Evolutionary conservation across 805 yeast genomes (phyloP).

Genomic region (Lipomyces lipofer): DNA sequence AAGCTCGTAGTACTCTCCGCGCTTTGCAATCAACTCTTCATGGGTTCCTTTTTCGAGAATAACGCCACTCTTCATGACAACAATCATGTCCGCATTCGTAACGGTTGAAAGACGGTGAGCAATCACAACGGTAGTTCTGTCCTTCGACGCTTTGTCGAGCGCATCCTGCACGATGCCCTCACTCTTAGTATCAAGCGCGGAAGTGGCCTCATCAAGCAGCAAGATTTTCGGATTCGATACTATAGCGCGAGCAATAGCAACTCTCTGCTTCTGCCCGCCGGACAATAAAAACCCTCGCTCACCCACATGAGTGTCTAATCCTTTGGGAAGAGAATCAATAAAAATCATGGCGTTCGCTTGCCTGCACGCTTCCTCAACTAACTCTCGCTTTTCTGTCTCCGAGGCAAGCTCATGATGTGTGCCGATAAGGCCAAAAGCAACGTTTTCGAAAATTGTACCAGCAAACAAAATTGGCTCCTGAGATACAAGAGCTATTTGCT

Average conservation of each 20-base stretch:
- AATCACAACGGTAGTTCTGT: constrained; percentile 50
- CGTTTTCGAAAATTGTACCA: constrained; percentile 76
- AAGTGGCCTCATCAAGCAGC: constrained; percentile 65
- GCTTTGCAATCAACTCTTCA: constrained; percentile 34
- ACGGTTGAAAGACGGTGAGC: constrained; percentile 56
- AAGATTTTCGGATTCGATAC: constrained; percentile 57
- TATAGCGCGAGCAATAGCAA: constrained; percentile 62
- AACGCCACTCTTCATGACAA: constrained; percentile 48
- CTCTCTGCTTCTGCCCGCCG: constrained; percentile 68
- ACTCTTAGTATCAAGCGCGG: constrained; percentile 62
- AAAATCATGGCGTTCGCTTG: constrained; percentile 56
- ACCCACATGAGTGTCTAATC: constrained; percentile 53
- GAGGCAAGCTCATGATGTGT: constrained; percentile 37
- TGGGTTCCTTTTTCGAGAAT: constrained; percentile 46
- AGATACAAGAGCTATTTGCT: constrained; percentile 59
- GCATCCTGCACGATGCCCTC: constrained; percentile 62
- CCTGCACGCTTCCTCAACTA: constrained; percentile 46
- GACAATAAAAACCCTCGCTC: constrained; percentile 60
- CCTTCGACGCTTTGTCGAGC: constrained; percentile 39
- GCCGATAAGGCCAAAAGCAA: constrained; percentile 66
- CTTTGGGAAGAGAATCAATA: constrained; percentile 53
- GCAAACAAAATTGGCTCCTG: constrained; percentile 66
- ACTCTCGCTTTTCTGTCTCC: constrained; percentile 42
- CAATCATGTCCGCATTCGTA: constrained; percentile 49
- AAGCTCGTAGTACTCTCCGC: constrained; percentile 35